Base-by-base conservation (phyloP, 148 eudicot species). In the Agrostemma githago region DNA sequence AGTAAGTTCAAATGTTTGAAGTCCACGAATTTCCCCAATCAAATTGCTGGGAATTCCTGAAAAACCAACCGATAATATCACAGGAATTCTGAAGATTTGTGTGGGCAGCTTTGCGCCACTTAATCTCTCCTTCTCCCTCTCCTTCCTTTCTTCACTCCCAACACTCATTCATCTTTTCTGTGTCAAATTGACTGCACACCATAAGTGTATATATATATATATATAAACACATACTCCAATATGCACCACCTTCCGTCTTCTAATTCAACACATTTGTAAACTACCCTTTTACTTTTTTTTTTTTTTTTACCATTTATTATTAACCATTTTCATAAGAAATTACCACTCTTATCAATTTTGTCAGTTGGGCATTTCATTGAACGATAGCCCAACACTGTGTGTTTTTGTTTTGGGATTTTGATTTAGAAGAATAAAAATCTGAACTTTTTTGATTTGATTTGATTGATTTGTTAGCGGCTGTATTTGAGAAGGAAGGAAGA, bases 331-430 rank as follows among this genome's bases (percentile, higher is more conserved):
- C 8, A 67, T 56, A 61, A 38, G 57, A 48, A 68, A 38, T 61
- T 51, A 57, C 34, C 34, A 26, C 34, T 26, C 34, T 26, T 26
- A 26, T 4, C 34, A 20, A 41, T 40, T 79, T 70, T 57, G 3
- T 42, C 62, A 70, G 7, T 44, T 70, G 78, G 78, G 75, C 63
- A 42, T 5, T 79, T 63, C 34, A 39, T n/a, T 79, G 65, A 21
- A 74, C 70, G 66, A 11, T 63, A 62, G 6, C 21, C 34, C 42
- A 6, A 34, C 7, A 10, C 10, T 21, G 4, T 84, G 34, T 85
- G n/a, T n/a, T n/a, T 79, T 19, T 78, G 76, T 79, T 72, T 74
- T 84, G 85, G 87, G 82, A 68, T 82, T 72, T 86, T 44, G 44
- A 20, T 8, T 8, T 26, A 26, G 39, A 38, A 71, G 38, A n/a